Conservation (phyloP, 257 asterid species). For the Solanum dulcamara region DNA sequence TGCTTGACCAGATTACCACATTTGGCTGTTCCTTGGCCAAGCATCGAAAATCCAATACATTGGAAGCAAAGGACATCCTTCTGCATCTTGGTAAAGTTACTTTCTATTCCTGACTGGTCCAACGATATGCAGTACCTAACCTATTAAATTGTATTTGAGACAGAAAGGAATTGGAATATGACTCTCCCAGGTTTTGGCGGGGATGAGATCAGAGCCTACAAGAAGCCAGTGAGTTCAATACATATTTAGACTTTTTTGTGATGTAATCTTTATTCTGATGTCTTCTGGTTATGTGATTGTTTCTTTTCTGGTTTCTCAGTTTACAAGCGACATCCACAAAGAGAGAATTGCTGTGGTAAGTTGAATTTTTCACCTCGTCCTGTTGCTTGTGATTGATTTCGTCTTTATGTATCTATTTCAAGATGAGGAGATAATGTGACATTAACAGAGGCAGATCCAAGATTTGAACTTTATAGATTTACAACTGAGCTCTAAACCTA, state of each 20-base stretch:
- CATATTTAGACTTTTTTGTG: neutral
- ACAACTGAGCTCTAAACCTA: neutral
- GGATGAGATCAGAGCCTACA: slow-evolving; percentile 76
- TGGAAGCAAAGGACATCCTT: slow-evolving; percentile 90
- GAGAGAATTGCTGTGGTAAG: slow-evolving; percentile 83
- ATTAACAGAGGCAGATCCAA: neutral
- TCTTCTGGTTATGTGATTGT: neutral
- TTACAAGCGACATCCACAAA: slow-evolving; percentile 57
- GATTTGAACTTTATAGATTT: neutral
- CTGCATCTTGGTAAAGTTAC: slow-evolving; percentile 64
- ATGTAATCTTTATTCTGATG: neutral
- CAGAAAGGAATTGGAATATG: slow-evolving; percentile 90
- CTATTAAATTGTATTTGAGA: slow-evolving; percentile 5
- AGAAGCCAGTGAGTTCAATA: slow-evolving; percentile 48
- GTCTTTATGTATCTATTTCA: neutral
- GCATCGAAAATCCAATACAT: slow-evolving; percentile 78
- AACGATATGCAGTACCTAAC: slow-evolving; percentile 6
- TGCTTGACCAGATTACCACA: slow-evolving; percentile 44
- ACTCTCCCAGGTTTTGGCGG: slow-evolving; percentile 88
- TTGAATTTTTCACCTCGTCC: slow-evolving; percentile 1
- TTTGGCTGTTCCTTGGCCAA: slow-evolving; percentile 89
- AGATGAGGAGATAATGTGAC: neutral
- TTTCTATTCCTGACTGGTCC: neutral
- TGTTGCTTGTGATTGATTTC: neutral
- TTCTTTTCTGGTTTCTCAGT: slow-evolving; percentile 30